Percentiles rank a stretch among this genome's conserved stretches.
phyloP scores from a whole-genome alignment of 2,329 filamentous ascomycete genomes.

The Aschersonia sp. region DNA sequence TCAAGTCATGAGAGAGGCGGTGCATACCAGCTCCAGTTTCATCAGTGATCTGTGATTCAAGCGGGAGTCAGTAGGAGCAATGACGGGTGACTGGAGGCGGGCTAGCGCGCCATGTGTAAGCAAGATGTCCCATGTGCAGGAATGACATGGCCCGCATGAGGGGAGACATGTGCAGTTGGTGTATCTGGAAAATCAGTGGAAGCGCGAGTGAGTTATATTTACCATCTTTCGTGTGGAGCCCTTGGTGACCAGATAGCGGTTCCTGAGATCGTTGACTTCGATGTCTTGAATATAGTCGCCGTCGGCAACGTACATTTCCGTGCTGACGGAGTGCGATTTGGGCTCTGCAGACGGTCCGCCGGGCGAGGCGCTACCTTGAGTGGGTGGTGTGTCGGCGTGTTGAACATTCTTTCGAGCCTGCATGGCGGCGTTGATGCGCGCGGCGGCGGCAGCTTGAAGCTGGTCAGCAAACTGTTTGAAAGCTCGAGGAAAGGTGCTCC shows the following conservation, averaged over 20 bases:
- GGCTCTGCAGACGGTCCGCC: conserved; percentile 3
- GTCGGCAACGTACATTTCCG: conserved; percentile 82
- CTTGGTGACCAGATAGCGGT: conserved; percentile 94
- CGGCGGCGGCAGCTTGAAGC: conserved; percentile 64
- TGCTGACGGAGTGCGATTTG: conserved; percentile 5
- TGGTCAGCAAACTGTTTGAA: conserved; percentile 5
- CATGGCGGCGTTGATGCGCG: conserved; percentile 70
- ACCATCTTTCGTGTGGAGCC: conserved; percentile 98
- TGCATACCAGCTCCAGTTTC: conserved; percentile 99
- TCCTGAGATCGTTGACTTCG: conserved; percentile 94
- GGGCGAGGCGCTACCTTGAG: conserved; percentile 25
- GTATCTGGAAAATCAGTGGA: conserved; percentile 22
- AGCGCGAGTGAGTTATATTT: conserved; percentile 46
- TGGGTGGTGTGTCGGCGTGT: conserved; percentile 77
- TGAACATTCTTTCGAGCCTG: conserved; percentile 81
- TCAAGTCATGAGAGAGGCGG: conserved; percentile 35
- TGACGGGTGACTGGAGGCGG: conserved; percentile 46
- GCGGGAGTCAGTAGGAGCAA: conserved; percentile 89
- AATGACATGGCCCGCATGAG: background rate
- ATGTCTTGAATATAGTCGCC: conserved; percentile 98
- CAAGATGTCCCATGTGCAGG: conserved; percentile 38
- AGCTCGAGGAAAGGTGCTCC: too few relatives aligned
- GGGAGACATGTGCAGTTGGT: conserved; percentile 14
- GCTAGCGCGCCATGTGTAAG: conserved; percentile 62
- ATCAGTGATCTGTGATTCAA: conserved; percentile 94